Conservation (phyloP, 192 early-diverging fungal genomes). For the Physocladia obscura region DNA sequence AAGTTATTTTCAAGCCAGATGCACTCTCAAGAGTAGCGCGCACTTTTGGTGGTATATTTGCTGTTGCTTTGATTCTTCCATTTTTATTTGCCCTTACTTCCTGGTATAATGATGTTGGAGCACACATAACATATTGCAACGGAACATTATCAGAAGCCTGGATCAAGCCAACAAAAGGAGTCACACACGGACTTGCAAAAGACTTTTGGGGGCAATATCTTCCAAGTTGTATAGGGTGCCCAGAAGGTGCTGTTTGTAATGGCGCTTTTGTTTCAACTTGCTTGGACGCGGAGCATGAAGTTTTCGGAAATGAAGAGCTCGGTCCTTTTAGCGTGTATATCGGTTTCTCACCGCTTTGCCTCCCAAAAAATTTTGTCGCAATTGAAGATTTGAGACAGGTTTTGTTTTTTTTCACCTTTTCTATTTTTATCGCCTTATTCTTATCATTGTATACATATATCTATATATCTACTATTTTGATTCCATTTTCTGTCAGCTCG, state of each 20-base stretch:
- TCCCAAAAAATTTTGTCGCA: neutral
- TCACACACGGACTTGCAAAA: neutral
- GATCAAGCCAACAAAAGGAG: neutral
- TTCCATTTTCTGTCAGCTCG: no score
- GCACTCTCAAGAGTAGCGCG: neutral
- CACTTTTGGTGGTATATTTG: constrained; percentile 5
- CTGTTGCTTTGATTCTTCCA: constrained; percentile 9
- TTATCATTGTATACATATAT: no score
- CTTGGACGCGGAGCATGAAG: neutral
- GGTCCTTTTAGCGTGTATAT: constrained; percentile 12
- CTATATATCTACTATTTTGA: no score
- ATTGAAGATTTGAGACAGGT: no score
- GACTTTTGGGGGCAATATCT: constrained; percentile 23
- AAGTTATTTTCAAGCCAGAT: constrained; percentile 3
- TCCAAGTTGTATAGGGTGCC: constrained; percentile 13
- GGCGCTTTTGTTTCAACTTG: constrained; percentile 1
- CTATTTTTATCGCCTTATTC: no score
- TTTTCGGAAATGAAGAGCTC: constrained; percentile 18
- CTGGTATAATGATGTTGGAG: neutral
- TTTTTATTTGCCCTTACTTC: neutral
- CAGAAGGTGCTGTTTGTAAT: neutral
- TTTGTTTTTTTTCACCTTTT: no score
- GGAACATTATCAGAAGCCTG: neutral
- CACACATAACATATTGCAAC: constrained; percentile 1
- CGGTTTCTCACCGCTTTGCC: neutral